Conservation (phyloP, 352 stramenopile species). For the Pythium sp. region DNA sequence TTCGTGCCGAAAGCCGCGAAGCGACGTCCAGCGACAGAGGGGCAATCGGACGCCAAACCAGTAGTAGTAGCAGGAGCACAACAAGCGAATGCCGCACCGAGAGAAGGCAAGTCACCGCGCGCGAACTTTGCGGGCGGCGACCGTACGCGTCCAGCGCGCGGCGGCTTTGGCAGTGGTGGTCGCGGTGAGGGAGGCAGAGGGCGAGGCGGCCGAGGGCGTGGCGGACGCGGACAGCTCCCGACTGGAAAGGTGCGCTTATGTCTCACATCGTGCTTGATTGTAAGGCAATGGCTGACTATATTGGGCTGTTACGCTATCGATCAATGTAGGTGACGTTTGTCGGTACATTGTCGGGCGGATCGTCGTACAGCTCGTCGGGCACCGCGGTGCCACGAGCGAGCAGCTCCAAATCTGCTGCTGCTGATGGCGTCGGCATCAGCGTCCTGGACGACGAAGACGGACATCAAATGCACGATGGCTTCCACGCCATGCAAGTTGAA, state of each 20-base stretch:
- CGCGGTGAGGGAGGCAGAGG: conserved; percentile 26
- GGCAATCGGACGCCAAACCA: conserved; percentile 12
- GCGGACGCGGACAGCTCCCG: conserved; percentile 50
- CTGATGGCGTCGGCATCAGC: conserved; percentile 82
- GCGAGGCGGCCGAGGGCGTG: conserved; percentile 43
- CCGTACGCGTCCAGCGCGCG: conserved; percentile 17
- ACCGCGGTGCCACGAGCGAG: conserved; percentile 34
- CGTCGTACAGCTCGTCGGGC: conserved; percentile 60
- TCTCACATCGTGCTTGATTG: background rate
- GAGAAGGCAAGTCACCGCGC: conserved; percentile 34
- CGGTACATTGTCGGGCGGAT: conserved; percentile 75
- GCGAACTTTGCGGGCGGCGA: conserved; percentile 44
- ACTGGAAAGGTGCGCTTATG: conserved; percentile 40
- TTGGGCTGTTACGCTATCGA: background rate
- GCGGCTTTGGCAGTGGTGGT: conserved; percentile 21
- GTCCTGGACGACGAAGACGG: conserved; percentile 73
- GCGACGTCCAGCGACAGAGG: conserved; percentile 39
- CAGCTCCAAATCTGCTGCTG: conserved; percentile 46
- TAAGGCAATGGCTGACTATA: background rate
- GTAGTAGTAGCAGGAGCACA: conserved; percentile 20
- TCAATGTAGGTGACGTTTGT: conserved; percentile 58
- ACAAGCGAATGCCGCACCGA: conserved; percentile 16
- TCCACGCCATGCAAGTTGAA: conserved; percentile 57
- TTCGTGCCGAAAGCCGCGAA: conserved; percentile 77
- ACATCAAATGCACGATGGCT: conserved; percentile 35